These are phyloP conservation scores for Pichia nanzhaoensis DNA, from an alignment of 805 yeast species.

Conservation along the genomic window DNA sequence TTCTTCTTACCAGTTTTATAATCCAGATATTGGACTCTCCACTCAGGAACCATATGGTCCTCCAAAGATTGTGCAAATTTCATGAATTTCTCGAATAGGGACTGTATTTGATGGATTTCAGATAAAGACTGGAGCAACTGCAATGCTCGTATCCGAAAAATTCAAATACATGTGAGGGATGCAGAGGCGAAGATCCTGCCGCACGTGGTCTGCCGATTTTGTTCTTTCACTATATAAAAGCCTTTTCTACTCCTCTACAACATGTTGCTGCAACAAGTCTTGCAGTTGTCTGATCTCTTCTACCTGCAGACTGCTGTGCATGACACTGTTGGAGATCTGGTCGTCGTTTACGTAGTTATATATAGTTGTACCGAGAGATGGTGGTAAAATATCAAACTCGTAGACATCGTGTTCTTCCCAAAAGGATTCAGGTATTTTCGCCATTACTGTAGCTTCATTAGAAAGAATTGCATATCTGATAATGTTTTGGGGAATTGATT, in stretches of 20 bases:
- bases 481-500: slow-evolving; percentile 51
- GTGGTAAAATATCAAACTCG: slow-evolving; percentile 73
- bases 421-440: slow-evolving; percentile 52
- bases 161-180: no score
- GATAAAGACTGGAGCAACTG: no score
- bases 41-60: slow-evolving; percentile 75
- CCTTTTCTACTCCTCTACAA: neutral
- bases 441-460: slow-evolving; percentile 66
- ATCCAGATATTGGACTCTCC: slow-evolving; percentile 80
- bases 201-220: neutral
- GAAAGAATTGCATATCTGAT: slow-evolving; percentile 63
- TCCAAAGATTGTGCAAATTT: slow-evolving; percentile 63
- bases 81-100: slow-evolving; percentile 36
- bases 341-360: slow-evolving; percentile 42
- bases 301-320: slow-evolving; percentile 18
- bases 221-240: no score
- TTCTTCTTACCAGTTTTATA: slow-evolving; percentile 45
- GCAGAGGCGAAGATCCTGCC: neutral
- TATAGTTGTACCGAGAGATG: slow-evolving; percentile 40
- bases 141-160: no score
- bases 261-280: slow-evolving; percentile 17
- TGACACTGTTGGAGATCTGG: slow-evolving; percentile 37
- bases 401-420: slow-evolving; percentile 58
- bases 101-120: no score
- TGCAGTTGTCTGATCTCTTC: slow-evolving; percentile 24